These are phyloP conservation scores for Fraxinus latifolia DNA, from an alignment of 305 asterid genomes.

Conservation along the genomic window DNA sequence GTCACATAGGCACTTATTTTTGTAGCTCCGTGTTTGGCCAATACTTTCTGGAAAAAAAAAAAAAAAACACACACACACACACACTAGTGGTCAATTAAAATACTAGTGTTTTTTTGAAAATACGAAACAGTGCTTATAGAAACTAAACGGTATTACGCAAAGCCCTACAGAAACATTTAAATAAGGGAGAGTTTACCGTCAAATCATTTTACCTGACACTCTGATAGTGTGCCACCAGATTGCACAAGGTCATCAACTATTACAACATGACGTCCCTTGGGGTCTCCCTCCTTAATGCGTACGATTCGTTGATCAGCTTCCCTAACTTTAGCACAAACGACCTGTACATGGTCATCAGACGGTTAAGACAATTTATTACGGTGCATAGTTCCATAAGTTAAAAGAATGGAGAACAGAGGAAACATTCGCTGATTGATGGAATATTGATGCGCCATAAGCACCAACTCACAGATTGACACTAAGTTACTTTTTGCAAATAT, in stretches of 20 bases:
- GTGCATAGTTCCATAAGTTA: background rate
- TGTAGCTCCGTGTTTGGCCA: constrained; percentile 90
- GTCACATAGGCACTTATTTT: constrained; percentile 93
- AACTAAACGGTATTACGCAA: background rate
- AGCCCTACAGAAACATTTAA: background rate
- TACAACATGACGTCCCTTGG: constrained; percentile 89
- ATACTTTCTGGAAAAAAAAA: constrained; percentile 61
- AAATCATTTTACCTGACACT: constrained; percentile 69
- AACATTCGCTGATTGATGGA: background rate
- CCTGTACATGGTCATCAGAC: constrained; percentile 43
- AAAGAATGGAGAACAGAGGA: background rate
- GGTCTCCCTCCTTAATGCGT: constrained; percentile 86
- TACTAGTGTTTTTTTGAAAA: background rate
- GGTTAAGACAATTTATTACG: constrained; percentile 21
- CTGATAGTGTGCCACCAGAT: constrained; percentile 86
- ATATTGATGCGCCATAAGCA: background rate
- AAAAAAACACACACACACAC: background rate
- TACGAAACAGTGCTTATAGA: background rate
- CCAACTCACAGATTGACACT: background rate
- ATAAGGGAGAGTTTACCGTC: background rate
- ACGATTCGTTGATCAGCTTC: constrained; percentile 91
- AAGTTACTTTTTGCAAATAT: no score
- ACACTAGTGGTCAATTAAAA: background rate
- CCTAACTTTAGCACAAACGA: constrained; percentile 94
- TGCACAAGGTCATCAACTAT: constrained; percentile 98